Evolutionary conservation across 805 yeast species (phyloP), one percentile per base, ranked within the genome.

Genomic region (Barnettozyma botsteinii): DNA sequence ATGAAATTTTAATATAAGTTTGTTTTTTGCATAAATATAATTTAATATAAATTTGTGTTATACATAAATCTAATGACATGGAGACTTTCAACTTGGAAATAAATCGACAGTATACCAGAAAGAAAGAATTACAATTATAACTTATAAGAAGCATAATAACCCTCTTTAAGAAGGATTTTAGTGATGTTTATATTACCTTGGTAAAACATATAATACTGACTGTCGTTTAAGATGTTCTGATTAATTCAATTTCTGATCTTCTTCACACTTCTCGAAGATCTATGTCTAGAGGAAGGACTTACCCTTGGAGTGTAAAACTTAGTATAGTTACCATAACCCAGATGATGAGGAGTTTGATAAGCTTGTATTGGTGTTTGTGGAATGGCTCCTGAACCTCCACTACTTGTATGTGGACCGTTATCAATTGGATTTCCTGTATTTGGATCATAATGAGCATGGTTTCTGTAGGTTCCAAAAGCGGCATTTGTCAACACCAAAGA

Each of bases 401-500:
- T 43, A 26, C 41, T 45, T 31, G 50, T 49, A 8, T 35, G 18
- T 42, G 45, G 40, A 11, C 20, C 28, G 13, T 28, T 22, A 9
- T 18, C 21, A 13, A 32, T 22, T 8, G 26, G 13, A 11, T 19
- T n/a, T 8, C 24, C 22, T 13, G 17, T n/a, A 14, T 34, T 19
- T 32, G 38, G 34, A 15, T 46, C 43, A 19, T 40, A 41, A n/a
- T 42, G 50, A 19, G 43, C 37, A 38, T 56, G 54, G 28, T 62
- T 60, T 48, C 63, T 61, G 42, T 64, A 64, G 6, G 64, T 59
- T 1, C 72, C 73, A 53, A 77, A 73, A 0, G 73, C 73, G 7
- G 70, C 49, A 48, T 77, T 79, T 1, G 79, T 72, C 7, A 72
- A 61, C 8, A 72, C 54, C 23, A 80, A 57, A 3, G 78, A 64